Conservation (phyloP, 2,329 filamentous ascomycete species). For the Akanthomyces muscarius region DNA sequence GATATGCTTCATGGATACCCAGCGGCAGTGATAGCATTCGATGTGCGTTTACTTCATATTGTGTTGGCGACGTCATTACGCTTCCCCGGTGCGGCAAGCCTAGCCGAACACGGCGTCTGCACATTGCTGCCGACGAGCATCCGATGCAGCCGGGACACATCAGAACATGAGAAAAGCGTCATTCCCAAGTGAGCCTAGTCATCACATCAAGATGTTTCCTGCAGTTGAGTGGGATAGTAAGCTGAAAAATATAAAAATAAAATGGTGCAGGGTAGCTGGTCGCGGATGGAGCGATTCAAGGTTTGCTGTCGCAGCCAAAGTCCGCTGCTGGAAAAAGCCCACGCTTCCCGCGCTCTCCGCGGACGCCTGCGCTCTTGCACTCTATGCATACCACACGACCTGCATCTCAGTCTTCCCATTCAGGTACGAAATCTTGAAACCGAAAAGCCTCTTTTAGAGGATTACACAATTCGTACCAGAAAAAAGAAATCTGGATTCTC, state of each 20-base stretch:
- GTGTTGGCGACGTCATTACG: too few relatives aligned
- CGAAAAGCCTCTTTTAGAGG: neutral
- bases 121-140: too few relatives aligned
- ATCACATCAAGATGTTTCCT: neutral
- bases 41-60: too few relatives aligned
- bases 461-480: neutral
- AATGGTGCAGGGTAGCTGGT: neutral
- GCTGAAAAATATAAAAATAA: neutral
- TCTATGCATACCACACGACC: neutral
- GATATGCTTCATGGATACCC: too few relatives aligned
- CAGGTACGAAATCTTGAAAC: neutral
- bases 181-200: constrained; percentile 24
- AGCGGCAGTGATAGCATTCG: too few relatives aligned
- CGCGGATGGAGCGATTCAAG: neutral
- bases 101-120: too few relatives aligned
- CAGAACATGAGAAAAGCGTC: too few relatives aligned
- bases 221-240: too few relatives aligned
- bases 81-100: too few relatives aligned
- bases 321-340: neutral
- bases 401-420: neutral
- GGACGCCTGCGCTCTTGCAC: neutral
- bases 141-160: too few relatives aligned
- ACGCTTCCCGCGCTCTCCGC: constrained; percentile 6
- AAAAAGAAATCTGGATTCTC: neutral
- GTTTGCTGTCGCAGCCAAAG: neutral